Percentiles rank a stretch among this genome's conserved stretches.
phyloP scores from a whole-genome alignment of 2,329 filamentous ascomycete genomes.

The Penicillium sp. region DNA sequence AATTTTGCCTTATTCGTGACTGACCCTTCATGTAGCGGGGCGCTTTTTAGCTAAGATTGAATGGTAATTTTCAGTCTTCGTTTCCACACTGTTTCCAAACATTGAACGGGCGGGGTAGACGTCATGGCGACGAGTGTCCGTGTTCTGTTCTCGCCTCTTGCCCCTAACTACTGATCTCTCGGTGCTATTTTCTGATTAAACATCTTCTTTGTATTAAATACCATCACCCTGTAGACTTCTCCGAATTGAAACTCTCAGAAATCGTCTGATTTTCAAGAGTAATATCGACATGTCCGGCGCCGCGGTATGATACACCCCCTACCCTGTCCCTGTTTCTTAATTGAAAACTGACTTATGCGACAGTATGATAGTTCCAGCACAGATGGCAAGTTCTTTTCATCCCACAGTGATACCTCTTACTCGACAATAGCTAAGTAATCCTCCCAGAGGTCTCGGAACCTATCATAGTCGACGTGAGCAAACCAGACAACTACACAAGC shows the following conservation, averaged over 20 bases:
- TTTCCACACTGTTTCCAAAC: background rate
- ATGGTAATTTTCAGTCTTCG: background rate
- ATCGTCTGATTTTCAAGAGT: background rate
- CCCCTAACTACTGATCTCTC: background rate
- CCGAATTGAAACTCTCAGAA: background rate
- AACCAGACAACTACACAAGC: slow-evolving; percentile 21
- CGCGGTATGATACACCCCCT: background rate
- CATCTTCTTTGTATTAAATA: too few relatives aligned
- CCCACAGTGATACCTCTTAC: background rate
- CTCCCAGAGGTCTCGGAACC: slow-evolving; percentile 28
- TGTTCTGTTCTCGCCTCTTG: background rate
- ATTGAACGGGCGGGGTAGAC: background rate
- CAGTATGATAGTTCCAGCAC: slow-evolving; percentile 23
- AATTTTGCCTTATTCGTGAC: background rate
- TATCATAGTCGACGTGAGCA: slow-evolving; percentile 23
- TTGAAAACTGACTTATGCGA: background rate
- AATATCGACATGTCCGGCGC: background rate
- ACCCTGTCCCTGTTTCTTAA: background rate
- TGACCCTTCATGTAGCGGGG: background rate
- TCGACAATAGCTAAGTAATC: background rate
- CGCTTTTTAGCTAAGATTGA: background rate
- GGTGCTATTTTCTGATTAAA: background rate
- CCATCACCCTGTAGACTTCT: too few relatives aligned
- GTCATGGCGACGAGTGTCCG: slow-evolving; percentile 5
- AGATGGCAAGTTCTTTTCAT: slow-evolving; percentile 9